phyloP scores from a whole-genome alignment of 768 basidiomycete genomes.

The Chiua virens region DNA sequence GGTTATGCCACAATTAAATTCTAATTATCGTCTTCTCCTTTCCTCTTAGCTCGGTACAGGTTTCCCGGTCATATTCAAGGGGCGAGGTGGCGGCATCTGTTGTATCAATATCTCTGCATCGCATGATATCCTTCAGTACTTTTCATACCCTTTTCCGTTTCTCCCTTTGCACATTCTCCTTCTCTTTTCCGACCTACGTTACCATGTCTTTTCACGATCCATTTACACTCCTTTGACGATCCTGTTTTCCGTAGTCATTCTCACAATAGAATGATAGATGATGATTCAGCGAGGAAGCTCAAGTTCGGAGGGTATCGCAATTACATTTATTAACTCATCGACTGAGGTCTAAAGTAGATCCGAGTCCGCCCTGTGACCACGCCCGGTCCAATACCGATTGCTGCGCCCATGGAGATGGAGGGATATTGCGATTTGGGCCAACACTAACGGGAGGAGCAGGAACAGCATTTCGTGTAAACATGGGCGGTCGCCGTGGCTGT shows the following conservation, averaged over 20 bases:
- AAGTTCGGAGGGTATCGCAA: constrained; percentile 2
- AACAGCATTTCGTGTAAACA: constrained; percentile 44
- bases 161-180: background rate
- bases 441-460: constrained; percentile 36
- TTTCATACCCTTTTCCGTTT: background rate
- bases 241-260: background rate
- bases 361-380: constrained; percentile 38
- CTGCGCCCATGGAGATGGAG: constrained; percentile 40
- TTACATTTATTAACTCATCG: constrained; percentile 25
- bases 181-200: background rate
- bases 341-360: constrained; percentile 40
- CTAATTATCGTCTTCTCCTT: constrained; percentile 20
- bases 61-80: constrained; percentile 4
- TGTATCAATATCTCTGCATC: constrained; percentile 30
- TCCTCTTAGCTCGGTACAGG: constrained; percentile 1
- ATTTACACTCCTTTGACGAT: background rate
- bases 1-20: constrained; percentile 33
- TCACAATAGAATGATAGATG: constrained; percentile 18
- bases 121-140: constrained; percentile 20
- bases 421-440: constrained; percentile 38
- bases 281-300: background rate
- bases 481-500: constrained; percentile 55
- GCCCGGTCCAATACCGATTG: constrained; percentile 42
- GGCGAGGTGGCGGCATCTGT: constrained; percentile 8
- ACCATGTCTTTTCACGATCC: background rate